Conservation (phyloP, 2,329 filamentous ascomycete species). For the Fusarium torulosum region DNA sequence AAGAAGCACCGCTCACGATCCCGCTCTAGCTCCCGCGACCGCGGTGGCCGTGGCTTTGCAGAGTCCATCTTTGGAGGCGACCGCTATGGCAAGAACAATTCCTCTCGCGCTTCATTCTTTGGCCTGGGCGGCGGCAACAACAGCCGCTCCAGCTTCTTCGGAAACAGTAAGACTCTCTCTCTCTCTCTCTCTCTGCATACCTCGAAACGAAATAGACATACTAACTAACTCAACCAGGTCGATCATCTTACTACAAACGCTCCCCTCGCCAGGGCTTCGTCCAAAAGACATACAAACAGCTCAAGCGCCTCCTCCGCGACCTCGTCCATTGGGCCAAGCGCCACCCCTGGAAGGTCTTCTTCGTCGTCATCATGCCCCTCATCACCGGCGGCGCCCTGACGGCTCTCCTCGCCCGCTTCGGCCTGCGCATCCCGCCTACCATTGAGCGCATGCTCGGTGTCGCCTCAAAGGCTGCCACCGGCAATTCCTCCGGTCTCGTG, state of each 20-base stretch:
- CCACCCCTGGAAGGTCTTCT: slow-evolving; percentile 88
- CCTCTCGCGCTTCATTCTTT: slow-evolving; percentile 62
- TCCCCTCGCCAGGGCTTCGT: slow-evolving; percentile 86
- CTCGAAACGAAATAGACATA: not conserved
- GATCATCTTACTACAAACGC: slow-evolving; percentile 79
- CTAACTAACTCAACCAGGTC: slow-evolving; percentile 52
- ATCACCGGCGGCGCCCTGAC: slow-evolving; percentile 85
- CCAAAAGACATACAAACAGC: slow-evolving; percentile 76
- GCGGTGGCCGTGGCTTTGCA: slow-evolving; percentile 50
- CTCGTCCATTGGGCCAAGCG: slow-evolving; percentile 84
- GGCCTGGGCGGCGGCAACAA: slow-evolving; percentile 59
- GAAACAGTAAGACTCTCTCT: slow-evolving; percentile 52
- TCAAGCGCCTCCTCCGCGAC: slow-evolving; percentile 83
- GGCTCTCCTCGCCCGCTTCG: slow-evolving; percentile 82
- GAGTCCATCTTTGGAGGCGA: slow-evolving; percentile 52
- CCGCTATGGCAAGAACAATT: slow-evolving; percentile 56
- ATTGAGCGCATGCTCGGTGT: slow-evolving; percentile 70
- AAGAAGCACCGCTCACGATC: slow-evolving; percentile 55
- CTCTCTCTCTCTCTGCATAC: not conserved
- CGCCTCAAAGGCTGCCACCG: slow-evolving; percentile 62
- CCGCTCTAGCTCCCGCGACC: slow-evolving; percentile 53
- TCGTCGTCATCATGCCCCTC: slow-evolving; percentile 88
- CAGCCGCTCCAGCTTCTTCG: slow-evolving; percentile 62
- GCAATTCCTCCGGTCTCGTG: slow-evolving; percentile 63
- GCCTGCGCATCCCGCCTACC: slow-evolving; percentile 77